Conservation (phyloP, 2,329 filamentous ascomycete genomes). For the Penicillium italicum region DNA sequence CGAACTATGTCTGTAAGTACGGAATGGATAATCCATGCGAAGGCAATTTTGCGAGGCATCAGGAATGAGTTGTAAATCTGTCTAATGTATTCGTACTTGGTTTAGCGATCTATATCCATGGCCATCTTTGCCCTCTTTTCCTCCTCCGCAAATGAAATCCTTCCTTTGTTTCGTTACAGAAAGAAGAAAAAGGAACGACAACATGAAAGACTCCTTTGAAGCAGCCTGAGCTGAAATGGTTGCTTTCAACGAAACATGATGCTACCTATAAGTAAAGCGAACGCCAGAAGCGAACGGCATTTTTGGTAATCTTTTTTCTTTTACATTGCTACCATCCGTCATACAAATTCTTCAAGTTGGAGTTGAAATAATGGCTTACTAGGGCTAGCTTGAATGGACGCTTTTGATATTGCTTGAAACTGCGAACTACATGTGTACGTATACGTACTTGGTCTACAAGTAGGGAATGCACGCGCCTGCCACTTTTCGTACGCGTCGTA, state of each 20-base stretch:
- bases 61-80: background rate
- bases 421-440: too few relatives aligned
- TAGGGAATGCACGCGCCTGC: too few relatives aligned
- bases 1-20: background rate
- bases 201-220: background rate
- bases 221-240: background rate
- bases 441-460: too few relatives aligned
- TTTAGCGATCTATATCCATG: background rate
- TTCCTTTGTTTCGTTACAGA: background rate
- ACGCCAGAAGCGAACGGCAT: background rate
- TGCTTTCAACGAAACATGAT: background rate
- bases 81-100: background rate
- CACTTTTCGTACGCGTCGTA: too few relatives aligned
- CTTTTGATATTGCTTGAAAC: background rate
- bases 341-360: background rate
- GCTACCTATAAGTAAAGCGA: background rate
- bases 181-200: background rate
- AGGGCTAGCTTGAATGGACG: background rate
- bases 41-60: background rate
- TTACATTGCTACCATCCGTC: background rate
- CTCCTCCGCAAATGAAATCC: background rate
- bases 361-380: background rate
- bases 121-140: too few relatives aligned
- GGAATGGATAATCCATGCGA: background rate
- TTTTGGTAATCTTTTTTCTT: too few relatives aligned